A percentile compares a stretch with the other conserved stretches of the same genome.
phyloP scores from a whole-genome alignment of 768 basidiomycete genomes.

The Mycena amicta region DNA sequence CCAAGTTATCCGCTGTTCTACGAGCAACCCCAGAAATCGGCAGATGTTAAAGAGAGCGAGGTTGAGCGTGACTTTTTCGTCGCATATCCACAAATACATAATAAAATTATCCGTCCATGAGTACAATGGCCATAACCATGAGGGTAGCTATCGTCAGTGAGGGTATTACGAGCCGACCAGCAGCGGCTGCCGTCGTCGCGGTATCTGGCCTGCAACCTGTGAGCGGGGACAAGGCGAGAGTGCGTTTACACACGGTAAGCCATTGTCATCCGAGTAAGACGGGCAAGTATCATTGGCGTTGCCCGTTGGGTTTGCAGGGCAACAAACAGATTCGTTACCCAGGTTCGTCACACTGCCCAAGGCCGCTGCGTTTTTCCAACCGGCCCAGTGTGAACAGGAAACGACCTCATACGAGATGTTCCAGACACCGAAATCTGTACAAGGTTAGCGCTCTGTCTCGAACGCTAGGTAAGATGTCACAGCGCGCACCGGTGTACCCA shows the following conservation, averaged over 20 bases:
- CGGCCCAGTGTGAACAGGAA: slow-evolving; percentile 68
- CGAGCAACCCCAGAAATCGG: no score
- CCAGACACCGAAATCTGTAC: slow-evolving; percentile 80
- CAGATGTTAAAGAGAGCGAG: no score
- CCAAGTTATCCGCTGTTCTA: no score
- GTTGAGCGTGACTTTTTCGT: no score
- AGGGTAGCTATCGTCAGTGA: slow-evolving; percentile 3
- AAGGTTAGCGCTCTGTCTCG: slow-evolving; percentile 32
- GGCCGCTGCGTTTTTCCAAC: slow-evolving; percentile 57
- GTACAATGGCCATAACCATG: neutral
- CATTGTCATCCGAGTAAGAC: slow-evolving; percentile 70
- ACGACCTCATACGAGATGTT: slow-evolving; percentile 73
- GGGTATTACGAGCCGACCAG: slow-evolving; percentile 19
- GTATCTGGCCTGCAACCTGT: slow-evolving; percentile 40
- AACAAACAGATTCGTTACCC: slow-evolving; percentile 63
- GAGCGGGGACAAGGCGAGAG: neutral
- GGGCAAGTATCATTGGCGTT: slow-evolving; percentile 58
- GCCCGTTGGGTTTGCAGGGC: slow-evolving; percentile 65
- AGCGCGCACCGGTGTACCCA: slow-evolving; percentile 46
- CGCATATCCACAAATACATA: neutral
- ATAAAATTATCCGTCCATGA: neutral
- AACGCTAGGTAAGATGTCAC: slow-evolving; percentile 7
- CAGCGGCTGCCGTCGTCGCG: slow-evolving; percentile 25
- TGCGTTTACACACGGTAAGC: slow-evolving; percentile 58
- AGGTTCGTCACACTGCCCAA: slow-evolving; percentile 67